These are phyloP conservation scores for Nephelium lappaceum DNA, from an alignment of 345 rosid genomes.

Conservation along the genomic window DNA sequence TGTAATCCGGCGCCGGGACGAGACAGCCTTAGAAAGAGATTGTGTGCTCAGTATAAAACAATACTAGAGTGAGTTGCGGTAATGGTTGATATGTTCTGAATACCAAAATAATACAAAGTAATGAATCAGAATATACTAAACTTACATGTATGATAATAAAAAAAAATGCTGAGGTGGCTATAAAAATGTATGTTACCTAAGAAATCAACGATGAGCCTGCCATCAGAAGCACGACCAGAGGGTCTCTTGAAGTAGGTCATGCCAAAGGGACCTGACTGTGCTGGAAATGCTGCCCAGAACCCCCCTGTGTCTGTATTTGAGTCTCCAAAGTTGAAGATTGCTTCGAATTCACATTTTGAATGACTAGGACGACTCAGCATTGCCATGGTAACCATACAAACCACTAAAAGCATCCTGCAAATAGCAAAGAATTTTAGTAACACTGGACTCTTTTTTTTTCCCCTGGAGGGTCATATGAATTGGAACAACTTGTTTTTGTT, in stretches of 20 bases:
- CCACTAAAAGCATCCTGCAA: slow-evolving; percentile 10
- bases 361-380: slow-evolving; percentile 18
- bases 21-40: neutral
- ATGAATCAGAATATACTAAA: too few relatives aligned
- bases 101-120: too few relatives aligned
- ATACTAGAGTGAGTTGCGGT: too few relatives aligned
- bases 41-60: neutral
- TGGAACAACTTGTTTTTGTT: neutral
- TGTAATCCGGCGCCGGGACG: neutral
- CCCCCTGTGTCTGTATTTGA: slow-evolving; percentile 93
- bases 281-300: slow-evolving; percentile 91
- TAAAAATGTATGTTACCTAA: slow-evolving; percentile 45
- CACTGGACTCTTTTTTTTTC: neutral
- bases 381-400: slow-evolving; percentile 29
- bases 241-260: slow-evolving; percentile 80
- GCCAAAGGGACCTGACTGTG: slow-evolving; percentile 77
- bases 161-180: neutral
- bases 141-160: too few relatives aligned
- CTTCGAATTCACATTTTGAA: slow-evolving; percentile 61
- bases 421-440: neutral
- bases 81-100: too few relatives aligned
- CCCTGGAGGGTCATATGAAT: neutral
- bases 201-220: slow-evolving; percentile 78
- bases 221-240: slow-evolving; percentile 83
- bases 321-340: slow-evolving; percentile 89